Evolutionary conservation across 345 rosid genomes (phyloP).

Genomic region (Eucalyptus decipiens): DNA sequence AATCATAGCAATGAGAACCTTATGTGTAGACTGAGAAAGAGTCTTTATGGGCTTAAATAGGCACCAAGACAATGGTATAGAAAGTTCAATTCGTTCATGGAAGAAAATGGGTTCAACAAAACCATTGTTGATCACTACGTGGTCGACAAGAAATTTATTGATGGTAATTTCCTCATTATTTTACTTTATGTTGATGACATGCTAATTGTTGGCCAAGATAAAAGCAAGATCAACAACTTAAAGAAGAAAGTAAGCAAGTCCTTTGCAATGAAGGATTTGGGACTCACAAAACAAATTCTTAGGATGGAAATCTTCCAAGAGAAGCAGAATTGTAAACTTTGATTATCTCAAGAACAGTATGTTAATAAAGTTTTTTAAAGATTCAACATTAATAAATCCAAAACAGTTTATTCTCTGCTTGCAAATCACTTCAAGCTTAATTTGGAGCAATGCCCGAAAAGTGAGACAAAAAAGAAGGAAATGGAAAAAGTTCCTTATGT

Average conservation of each 20-base stretch:
- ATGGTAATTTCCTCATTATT: background rate
- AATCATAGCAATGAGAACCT: background rate
- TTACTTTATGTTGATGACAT: background rate
- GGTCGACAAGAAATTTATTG: background rate
- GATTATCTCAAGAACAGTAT: background rate
- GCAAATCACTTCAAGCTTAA: background rate
- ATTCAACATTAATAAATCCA: background rate
- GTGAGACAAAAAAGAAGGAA: background rate
- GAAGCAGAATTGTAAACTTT: background rate
- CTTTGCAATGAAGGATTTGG: background rate
- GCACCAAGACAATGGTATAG: background rate
- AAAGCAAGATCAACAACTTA: background rate
- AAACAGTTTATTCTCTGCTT: background rate
- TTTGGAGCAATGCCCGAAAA: too few species aligned
- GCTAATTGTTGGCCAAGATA: background rate
- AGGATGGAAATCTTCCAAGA: background rate
- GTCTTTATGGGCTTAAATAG: background rate
- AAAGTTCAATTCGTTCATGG: background rate
- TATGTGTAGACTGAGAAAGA: background rate
- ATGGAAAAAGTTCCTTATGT: background rate
- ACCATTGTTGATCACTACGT: too few species aligned
- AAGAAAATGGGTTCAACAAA: background rate
- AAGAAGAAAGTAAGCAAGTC: background rate
- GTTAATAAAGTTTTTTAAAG: background rate
- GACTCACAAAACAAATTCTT: background rate